Conservation (phyloP, 163 green algal genomes). For the Scenedesmus sp. region DNA sequence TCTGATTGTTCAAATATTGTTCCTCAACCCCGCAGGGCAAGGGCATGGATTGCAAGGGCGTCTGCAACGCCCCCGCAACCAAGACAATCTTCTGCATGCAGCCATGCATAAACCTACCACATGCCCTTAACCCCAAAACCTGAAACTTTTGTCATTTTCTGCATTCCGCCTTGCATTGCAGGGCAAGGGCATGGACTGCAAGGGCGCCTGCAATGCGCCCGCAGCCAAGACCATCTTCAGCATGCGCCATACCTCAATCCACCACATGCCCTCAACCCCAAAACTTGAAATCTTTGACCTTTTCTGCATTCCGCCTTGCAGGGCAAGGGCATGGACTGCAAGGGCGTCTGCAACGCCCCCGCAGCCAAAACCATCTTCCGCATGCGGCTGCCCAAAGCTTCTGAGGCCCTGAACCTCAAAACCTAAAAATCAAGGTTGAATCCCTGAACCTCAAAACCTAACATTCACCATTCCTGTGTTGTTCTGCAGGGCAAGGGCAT, state of each 20-base stretch:
- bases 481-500: constrained; percentile 31
- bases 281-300: background rate
- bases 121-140: background rate
- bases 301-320: background rate
- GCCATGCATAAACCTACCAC: background rate
- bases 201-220: constrained; percentile 41
- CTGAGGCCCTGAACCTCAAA: background rate
- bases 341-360: constrained; percentile 42
- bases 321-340: constrained; percentile 48
- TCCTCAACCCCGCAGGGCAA: constrained; percentile 5
- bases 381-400: constrained; percentile 23
- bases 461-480: no score
- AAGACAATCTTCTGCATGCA: constrained; percentile 45
- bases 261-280: background rate
- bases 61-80: constrained; percentile 34
- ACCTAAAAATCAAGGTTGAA: no score
- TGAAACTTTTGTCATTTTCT: background rate
- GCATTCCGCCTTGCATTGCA: background rate
- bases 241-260: constrained; percentile 13
- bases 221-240: constrained; percentile 43
- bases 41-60: constrained; percentile 47
- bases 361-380: constrained; percentile 42
- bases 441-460: no score
- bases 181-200: constrained; percentile 47
- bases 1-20: no score